Conservation (phyloP, 345 rosid species). For the Eucalyptus erythrocorys region DNA sequence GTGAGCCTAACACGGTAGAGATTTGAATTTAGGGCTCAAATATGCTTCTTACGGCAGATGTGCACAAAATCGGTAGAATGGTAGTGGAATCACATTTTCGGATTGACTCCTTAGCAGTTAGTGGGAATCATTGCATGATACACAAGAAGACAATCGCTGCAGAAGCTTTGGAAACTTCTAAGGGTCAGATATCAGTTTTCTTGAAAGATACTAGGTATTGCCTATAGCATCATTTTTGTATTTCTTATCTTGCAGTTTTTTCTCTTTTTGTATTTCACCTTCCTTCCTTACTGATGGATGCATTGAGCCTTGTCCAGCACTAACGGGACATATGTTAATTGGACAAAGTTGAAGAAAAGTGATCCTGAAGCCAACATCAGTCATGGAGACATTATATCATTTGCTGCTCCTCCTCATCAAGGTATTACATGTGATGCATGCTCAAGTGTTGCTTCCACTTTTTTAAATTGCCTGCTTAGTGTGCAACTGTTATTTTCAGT, state of each 20-base stretch:
- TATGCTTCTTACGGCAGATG: constrained; percentile 57
- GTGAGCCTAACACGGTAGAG: background rate
- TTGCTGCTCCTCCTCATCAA: constrained; percentile 74
- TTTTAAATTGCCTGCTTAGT: background rate
- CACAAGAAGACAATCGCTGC: constrained; percentile 24
- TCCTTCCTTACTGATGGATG: background rate
- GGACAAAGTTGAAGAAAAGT: constrained; percentile 68
- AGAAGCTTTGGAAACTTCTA: constrained; percentile 12
- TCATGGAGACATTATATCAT: constrained; percentile 87
- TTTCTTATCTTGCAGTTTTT: background rate
- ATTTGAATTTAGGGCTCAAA: constrained; percentile 49
- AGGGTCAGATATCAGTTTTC: constrained; percentile 27
- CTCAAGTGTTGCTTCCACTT: background rate
- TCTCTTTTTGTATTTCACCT: background rate
- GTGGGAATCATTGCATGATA: constrained; percentile 79
- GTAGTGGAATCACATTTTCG: constrained; percentile 49
- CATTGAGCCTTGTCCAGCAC: constrained; percentile 30
- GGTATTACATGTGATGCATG: constrained; percentile 23
- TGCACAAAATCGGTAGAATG: constrained; percentile 64
- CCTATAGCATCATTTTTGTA: background rate
- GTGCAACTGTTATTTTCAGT: background rate
- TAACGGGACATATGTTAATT: constrained; percentile 78
- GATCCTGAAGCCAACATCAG: constrained; percentile 43
- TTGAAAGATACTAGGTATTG: constrained; percentile 75
- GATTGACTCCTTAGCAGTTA: constrained; percentile 58